These are phyloP conservation scores for Acacia confusa DNA, from an alignment of 306 rosid species.

Conservation along the genomic window DNA sequence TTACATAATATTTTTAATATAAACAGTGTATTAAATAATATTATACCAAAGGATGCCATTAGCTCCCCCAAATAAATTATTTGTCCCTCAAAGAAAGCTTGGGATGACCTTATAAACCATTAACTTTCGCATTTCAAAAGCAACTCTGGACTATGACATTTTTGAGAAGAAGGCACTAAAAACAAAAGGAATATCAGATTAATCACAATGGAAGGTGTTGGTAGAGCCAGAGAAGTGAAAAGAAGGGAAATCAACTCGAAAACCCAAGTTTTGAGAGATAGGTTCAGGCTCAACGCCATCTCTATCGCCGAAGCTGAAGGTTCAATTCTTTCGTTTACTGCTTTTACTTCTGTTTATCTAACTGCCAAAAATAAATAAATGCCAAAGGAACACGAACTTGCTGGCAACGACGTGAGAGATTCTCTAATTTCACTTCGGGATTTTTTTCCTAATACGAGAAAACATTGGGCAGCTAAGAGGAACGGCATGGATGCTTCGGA, in stretches of 20 bases:
- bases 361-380: neutral
- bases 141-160: too few relatives aligned
- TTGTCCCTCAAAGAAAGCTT: too few relatives aligned
- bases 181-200: neutral
- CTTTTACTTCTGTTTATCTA: neutral
- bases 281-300: slow-evolving; percentile 75
- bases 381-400: neutral
- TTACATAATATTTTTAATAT: too few relatives aligned
- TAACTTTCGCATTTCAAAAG: too few relatives aligned
- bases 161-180: slow-evolving; percentile 4
- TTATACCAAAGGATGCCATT: too few relatives aligned
- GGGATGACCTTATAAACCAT: too few relatives aligned
- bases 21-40: too few relatives aligned
- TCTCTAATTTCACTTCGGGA: neutral
- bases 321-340: slow-evolving; percentile 1
- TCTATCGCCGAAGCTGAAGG: slow-evolving; percentile 73
- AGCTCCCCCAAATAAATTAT: too few relatives aligned
- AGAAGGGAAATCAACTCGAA: slow-evolving; percentile 50
- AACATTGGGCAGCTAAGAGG: slow-evolving; percentile 37
- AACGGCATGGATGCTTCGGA: slow-evolving; percentile 64
- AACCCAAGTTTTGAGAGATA: slow-evolving; percentile 60
- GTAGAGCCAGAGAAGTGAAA: slow-evolving; percentile 32
- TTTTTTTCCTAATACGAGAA: neutral
- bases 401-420: neutral
- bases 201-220: slow-evolving; percentile 29